A percentile compares a stretch with the other conserved stretches of the same genome.
Evolutionary conservation across 176 grass and related monocot species (phyloP).

Genomic region (Neostapfia colusana): DNA sequence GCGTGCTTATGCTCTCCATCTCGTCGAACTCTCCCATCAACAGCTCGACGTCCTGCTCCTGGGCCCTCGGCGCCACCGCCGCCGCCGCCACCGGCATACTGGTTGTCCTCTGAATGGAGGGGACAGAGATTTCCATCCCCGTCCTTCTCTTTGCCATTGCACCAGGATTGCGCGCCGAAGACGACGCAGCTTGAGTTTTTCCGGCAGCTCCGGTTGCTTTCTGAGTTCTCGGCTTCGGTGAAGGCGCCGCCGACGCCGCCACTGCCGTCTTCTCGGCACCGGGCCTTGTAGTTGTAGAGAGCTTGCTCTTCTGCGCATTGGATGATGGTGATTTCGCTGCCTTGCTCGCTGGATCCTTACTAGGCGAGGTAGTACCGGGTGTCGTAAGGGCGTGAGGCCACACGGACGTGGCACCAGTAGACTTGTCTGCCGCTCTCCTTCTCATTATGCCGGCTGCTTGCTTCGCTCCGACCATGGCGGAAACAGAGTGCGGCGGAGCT

Average conservation of each 20-base stretch:
- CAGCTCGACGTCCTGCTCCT: conserved; percentile 34
- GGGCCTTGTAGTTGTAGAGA: conserved; percentile 17
- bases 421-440: conserved; percentile 25
- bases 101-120: conserved; percentile 35
- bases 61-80: not conserved
- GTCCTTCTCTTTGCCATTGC: not conserved
- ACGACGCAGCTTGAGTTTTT: conserved; percentile 10
- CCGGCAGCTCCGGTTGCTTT: not conserved
- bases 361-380: not conserved
- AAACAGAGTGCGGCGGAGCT: not conserved
- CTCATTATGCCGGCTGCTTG: not conserved
- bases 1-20: conserved; percentile 42
- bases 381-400: conserved; percentile 24
- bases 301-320: conserved; percentile 24
- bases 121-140: not conserved
- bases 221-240: conserved; percentile 29
- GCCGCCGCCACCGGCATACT: conserved; percentile 3
- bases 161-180: not conserved
- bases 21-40: conserved; percentile 35
- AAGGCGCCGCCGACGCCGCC: not conserved
- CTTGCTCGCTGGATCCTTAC: conserved; percentile 4
- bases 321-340: conserved; percentile 15
- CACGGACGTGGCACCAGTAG: conserved; percentile 8
- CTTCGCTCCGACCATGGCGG: not conserved
- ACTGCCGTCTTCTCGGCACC: not conserved